Evolutionary conservation across 192 early-diverging fungal genomes (phyloP).

Genomic region (Kickxella alabastrina): DNA sequence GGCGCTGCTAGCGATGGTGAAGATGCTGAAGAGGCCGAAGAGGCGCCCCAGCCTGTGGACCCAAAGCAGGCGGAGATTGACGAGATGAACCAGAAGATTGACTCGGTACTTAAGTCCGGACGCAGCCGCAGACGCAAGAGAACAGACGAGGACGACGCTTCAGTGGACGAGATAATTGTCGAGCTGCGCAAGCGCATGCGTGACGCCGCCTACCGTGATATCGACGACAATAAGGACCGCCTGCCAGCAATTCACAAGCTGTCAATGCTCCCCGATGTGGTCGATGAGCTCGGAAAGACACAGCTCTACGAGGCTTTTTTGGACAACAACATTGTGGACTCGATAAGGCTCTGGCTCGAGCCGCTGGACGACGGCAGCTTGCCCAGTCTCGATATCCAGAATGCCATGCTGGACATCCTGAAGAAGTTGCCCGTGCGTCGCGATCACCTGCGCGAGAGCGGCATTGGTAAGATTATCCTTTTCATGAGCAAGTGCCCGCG

Average conservation of each 20-base stretch:
- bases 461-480: constrained; percentile 77
- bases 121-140: constrained; percentile 41
- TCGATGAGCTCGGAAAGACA: constrained; percentile 45
- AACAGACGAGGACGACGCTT: constrained; percentile 46
- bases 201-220: constrained; percentile 49
- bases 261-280: constrained; percentile 46
- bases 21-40: constrained; percentile 7
- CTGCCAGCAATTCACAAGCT: constrained; percentile 52
- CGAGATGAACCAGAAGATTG: constrained; percentile 38
- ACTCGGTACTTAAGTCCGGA: constrained; percentile 38
- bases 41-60: constrained; percentile 11
- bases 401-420: constrained; percentile 68
- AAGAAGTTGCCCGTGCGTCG: constrained; percentile 68
- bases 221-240: constrained; percentile 49
- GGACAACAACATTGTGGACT: constrained; percentile 80
- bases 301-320: constrained; percentile 69
- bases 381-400: constrained; percentile 86
- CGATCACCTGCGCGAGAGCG: constrained; percentile 74
- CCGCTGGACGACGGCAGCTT: constrained; percentile 84
- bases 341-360: constrained; percentile 86
- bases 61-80: constrained; percentile 49
- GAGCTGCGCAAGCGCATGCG: constrained; percentile 50
- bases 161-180: constrained; percentile 50
- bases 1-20: constrained; percentile 2
- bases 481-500: constrained; percentile 88